Base-by-base conservation (phyloP, 1,139 yeast species). In the Meyerozyma carpophila region DNA sequence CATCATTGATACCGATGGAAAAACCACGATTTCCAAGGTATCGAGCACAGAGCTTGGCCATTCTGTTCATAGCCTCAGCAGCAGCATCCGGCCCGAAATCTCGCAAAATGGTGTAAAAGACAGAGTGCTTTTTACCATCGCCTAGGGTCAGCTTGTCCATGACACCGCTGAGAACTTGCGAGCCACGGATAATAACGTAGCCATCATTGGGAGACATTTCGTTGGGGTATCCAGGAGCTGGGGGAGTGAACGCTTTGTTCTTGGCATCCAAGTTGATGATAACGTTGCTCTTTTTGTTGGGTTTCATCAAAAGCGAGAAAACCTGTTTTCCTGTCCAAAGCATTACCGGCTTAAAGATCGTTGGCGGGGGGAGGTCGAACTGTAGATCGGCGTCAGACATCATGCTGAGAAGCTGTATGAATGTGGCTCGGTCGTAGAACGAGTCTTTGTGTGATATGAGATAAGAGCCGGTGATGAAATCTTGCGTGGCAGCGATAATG, bases 121-220 rank as follows among this genome's bases (percentile, higher is more conserved):
- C 96, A 3, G 98, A 90, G 59, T 89, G 95, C 65, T 94, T 94
- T 61, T 94, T 94, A 67, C 98, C 99, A 63, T 94, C 99, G 56
- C 99, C 99, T 10, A 94, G 74, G 1, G 93, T 81, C 20, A 95
- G 87, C 65, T 94, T 94, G 65, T 94, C 99, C 98, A 94, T 93
- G 26, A 88, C 88, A 50, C 99, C 99, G 56, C 93, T 77, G 55
- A 94, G 71, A 41, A 94, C 81, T 53, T 90, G 79, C 1, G 97
- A 89, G 16, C 96, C 96, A 56, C 98, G 76, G 46, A 94, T 87
- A 42, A 94, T 70, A 31, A 93, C 94, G 58, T 75, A 94, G 9
- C 98, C 98, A 63, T 94, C 99, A 61, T 93, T 94, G 32, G 95
- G 96, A 3, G 98, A 90, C 98, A 94, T 90, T 64, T 94, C 98